Base-by-base conservation (phyloP, 2,329 filamentous ascomycete species). In the Pseudogymnoascus sp. region DNA sequence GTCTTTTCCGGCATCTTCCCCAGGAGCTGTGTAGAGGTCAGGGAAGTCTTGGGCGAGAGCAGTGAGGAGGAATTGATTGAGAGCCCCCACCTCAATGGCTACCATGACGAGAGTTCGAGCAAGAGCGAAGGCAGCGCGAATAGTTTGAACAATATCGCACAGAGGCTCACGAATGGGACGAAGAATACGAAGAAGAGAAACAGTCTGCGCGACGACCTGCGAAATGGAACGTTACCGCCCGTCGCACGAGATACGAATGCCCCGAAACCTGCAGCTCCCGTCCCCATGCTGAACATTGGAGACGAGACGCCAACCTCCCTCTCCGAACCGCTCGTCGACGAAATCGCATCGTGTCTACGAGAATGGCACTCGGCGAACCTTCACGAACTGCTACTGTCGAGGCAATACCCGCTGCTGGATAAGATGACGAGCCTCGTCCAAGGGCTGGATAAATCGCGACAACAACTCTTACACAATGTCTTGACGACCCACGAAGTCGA, bases 1-100 rank as follows among this genome's bases (percentile, higher is more conserved):
- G 95, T 99, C 64, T 99, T 98, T 74, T 96, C 93, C n/a, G 95
- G 95, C 70, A 96, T 99, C 71, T 99, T 99, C 73, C 95, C 95
- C 10, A 85, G 90, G 68, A 95, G 89, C 74, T 99, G 93, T 71
- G 93, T 99, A 64, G 92, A 99, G 76, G 88, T 99, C 64, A 87
- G 93, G 68, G 95, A 99, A 78, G 87, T 96, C 62, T 83, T 99
- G 37, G 92, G 90, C 65, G 91, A 93, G 65, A 78, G 81, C 4
- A 87, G 89, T 62, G 80, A 83, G 11, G 73, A 71, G 67, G 56
- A 65, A 35, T 62, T 65, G 66, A 61, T 67, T 62, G 76, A 78
- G 43, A 71, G 77, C 7, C 70, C 75, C 24, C 28, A 12, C 6
- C 22, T 22, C 19, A 78, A 79, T 63, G 78, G 77, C 61, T 73